Base-by-base conservation (phyloP, 768 basidiomycete genomes). In the Lactarius tabidus region DNA sequence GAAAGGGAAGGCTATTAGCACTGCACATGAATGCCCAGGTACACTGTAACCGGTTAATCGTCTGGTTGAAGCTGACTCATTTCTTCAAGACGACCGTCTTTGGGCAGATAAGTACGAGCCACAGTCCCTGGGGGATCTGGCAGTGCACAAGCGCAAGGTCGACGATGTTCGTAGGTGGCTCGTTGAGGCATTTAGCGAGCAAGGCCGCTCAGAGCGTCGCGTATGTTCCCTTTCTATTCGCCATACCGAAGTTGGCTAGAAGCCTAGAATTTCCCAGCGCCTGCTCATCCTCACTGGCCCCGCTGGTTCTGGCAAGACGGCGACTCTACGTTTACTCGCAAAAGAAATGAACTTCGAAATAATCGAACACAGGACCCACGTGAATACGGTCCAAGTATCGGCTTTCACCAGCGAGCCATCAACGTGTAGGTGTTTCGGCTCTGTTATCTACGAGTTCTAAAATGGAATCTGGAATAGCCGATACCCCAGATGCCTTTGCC, bases 241-340 rank as follows among this genome's bases (percentile, higher is more conserved):
- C 26, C 17, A 3, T 26, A 20, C 18, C 10, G 57, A 23, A 15
- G 26, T 60, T 26, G 64, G 54, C 23, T 66, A 5, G 23, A 15
- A 17, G n/a, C n/a, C n/a, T n/a, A n/a, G n/a, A 39, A 36, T 29
- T 26, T 41, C 33, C 55, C 63, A 98, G 91, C 83, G 94, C 54
- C 85, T 99, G 33, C 82, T 98, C 8, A 85, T 85, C 0, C 76
- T 99, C 14, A 90, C 91, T 3, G 96, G 96, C 1, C 92, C 93
- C 0, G 88, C 96, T 9, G 96, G 96, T 1, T 85, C 87, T 0
- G 96, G 86, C 0, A 99, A 99, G 79, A 97, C 96, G 0, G 83
- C 94, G 0, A 93, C 93, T 0, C 69, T 98, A 2, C 84, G 85
- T 31, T 83, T 94, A 2, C 77, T 99, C 26, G 81, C 91, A 0